phyloP scores from a whole-genome alignment of 768 basidiomycete genomes.

The Plicaturopsis crispa region DNA sequence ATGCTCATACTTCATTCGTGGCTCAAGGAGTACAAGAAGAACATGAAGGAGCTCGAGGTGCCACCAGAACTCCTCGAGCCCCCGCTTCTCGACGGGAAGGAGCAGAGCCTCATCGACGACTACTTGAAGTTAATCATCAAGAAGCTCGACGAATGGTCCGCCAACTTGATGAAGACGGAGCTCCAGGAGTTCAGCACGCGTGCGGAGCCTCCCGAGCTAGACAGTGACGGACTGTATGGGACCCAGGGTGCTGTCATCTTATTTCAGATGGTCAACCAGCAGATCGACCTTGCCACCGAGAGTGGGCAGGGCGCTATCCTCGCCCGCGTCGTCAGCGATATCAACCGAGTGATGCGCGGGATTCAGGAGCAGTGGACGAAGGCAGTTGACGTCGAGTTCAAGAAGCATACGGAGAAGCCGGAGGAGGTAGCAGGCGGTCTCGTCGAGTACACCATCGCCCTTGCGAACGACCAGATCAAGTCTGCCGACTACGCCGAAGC shows the following conservation, averaged over 20 bases:
- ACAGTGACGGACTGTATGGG: slow-evolving; percentile 84
- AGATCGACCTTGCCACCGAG: slow-evolving; percentile 90
- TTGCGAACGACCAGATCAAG: slow-evolving; percentile 97
- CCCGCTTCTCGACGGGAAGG: slow-evolving; percentile 90
- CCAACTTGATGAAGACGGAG: slow-evolving; percentile 90
- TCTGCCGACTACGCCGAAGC: slow-evolving; percentile 91
- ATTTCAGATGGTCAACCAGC: slow-evolving; percentile 98
- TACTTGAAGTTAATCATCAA: slow-evolving; percentile 89
- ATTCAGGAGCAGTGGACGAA: slow-evolving; percentile 87
- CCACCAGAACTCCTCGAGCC: slow-evolving; percentile 79
- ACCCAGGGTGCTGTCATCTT: slow-evolving; percentile 90
- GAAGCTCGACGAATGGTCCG: slow-evolving; percentile 96
- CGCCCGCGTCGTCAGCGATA: slow-evolving; percentile 82
- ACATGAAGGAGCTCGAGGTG: slow-evolving; percentile 90
- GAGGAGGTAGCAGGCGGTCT: slow-evolving; percentile 84
- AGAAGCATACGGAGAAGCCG: slow-evolving; percentile 81
- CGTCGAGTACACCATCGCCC: slow-evolving; percentile 92
- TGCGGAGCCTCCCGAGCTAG: slow-evolving; percentile 80
- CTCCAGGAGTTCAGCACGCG: slow-evolving; percentile 76
- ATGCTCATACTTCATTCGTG: slow-evolving; percentile 84
- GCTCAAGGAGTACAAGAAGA: slow-evolving; percentile 93
- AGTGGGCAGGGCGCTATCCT: slow-evolving; percentile 94
- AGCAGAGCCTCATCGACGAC: slow-evolving; percentile 89
- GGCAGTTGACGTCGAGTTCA: slow-evolving; percentile 76
- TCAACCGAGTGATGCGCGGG: slow-evolving; percentile 81